Percentiles rank a stretch among this genome's conserved stretches.
Conservation (phyloP, 371 early-diverging fungal species). For the Mucor lusitanicus region DNA sequence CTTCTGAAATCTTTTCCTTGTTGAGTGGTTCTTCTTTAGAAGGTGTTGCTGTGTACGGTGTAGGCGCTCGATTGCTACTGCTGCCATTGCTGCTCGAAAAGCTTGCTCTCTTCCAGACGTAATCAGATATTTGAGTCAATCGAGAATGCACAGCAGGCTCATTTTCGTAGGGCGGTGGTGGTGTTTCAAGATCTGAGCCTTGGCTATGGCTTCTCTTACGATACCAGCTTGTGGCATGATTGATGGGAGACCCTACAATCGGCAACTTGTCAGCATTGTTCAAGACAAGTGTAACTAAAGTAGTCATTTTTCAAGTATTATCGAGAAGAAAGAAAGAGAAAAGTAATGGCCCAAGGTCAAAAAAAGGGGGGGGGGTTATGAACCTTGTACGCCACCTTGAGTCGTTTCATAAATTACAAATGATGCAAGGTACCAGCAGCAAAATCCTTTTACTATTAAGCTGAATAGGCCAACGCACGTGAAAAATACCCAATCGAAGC, state of each 20-base stretch:
- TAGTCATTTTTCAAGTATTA: conserved; percentile 15
- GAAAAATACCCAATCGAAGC: not conserved
- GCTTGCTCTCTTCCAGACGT: conserved; percentile 28
- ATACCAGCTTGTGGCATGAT: conserved; percentile 26
- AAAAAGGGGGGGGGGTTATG: not conserved
- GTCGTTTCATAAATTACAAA: not conserved
- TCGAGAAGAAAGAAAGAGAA: not conserved
- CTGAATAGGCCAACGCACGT: not conserved
- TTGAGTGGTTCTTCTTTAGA: conserved; percentile 11
- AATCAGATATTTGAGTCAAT: conserved; percentile 28
- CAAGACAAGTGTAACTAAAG: conserved; percentile 28
- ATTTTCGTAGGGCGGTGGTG: conserved; percentile 39
- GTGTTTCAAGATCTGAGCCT: conserved; percentile 10
- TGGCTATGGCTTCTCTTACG: conserved; percentile 11
- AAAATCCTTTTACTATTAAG: not conserved
- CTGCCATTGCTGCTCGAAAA: conserved; percentile 3
- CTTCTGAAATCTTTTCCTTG: conserved; percentile 48
- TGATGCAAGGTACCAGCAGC: conserved; percentile 4
- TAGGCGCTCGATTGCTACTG: not conserved
- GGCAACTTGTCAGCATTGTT: conserved; percentile 37
- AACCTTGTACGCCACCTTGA: not conserved
- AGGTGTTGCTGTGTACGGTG: not conserved
- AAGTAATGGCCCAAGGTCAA: not conserved
- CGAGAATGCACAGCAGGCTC: conserved; percentile 20
- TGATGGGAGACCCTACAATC: conserved; percentile 32